These are phyloP conservation scores for Cytospora leucostoma DNA, from an alignment of 2,329 filamentous ascomycete species.

Conservation along the genomic window DNA sequence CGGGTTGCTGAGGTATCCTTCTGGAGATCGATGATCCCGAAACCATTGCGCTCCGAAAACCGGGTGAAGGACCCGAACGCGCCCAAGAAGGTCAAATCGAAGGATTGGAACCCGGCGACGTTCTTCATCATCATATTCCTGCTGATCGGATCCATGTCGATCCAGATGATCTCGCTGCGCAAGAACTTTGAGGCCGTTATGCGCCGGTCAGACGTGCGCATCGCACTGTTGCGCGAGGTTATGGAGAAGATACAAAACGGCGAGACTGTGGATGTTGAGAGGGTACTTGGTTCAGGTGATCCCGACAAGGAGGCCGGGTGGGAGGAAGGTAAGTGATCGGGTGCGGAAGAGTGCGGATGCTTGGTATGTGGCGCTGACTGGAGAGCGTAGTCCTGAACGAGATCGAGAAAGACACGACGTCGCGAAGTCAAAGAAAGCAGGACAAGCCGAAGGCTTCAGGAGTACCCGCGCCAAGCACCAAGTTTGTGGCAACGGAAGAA, in stretches of 20 bases:
- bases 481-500: slow-evolving; percentile 32
- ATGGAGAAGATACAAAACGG: slow-evolving; percentile 69
- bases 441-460: slow-evolving; percentile 41
- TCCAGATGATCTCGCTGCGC: slow-evolving; percentile 82
- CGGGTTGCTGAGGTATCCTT: slow-evolving; percentile 49
- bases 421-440: slow-evolving; percentile 49
- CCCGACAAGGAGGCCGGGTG: slow-evolving; percentile 76
- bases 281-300: slow-evolving; percentile 76
- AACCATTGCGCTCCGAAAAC: slow-evolving; percentile 54
- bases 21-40: slow-evolving; percentile 71
- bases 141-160: slow-evolving; percentile 92
- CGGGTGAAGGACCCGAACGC: slow-evolving; percentile 41
- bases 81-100: slow-evolving; percentile 49
- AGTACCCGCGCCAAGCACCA: slow-evolving; percentile 29
- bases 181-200: slow-evolving; percentile 73
- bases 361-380: slow-evolving; percentile 10
- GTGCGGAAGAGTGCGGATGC: not conserved
- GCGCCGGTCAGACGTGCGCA: slow-evolving; percentile 76
- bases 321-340: slow-evolving; percentile 69
- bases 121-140: slow-evolving; percentile 82
- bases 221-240: slow-evolving; percentile 74
- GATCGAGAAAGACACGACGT: slow-evolving; percentile 63
- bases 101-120: slow-evolving; percentile 77
- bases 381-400: slow-evolving; percentile 59
- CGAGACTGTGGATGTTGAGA: slow-evolving; percentile 83